A percentile compares a stretch with the other conserved stretches of the same genome.
Evolutionary conservation across 768 basidiomycete species (phyloP).

Genomic region (Suillus brevipes): DNA sequence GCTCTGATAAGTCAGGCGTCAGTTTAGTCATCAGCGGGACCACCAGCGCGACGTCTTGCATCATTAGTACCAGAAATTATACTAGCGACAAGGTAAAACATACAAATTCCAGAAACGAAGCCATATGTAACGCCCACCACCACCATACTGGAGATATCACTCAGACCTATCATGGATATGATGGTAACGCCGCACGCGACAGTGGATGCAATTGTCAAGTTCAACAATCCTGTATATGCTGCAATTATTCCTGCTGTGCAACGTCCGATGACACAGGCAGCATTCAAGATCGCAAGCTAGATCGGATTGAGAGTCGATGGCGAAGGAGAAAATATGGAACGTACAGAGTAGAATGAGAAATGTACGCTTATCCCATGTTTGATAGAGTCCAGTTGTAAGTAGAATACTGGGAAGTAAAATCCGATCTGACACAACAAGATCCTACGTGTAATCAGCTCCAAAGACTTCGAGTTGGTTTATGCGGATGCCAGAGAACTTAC

Average conservation of each 20-base stretch:
- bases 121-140: slow-evolving; percentile 48
- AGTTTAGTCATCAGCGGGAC: slow-evolving; percentile 46
- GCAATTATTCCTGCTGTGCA: slow-evolving; percentile 41
- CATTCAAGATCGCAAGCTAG: slow-evolving; percentile 56
- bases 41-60: slow-evolving; percentile 38
- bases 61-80: not conserved
- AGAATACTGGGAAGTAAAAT: slow-evolving; percentile 51
- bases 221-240: slow-evolving; percentile 43
- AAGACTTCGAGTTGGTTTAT: too few species aligned
- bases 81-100: slow-evolving; percentile 7
- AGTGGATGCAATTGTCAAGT: slow-evolving; percentile 40
- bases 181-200: slow-evolving; percentile 38
- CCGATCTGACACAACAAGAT: slow-evolving; percentile 17
- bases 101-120: slow-evolving; percentile 47
- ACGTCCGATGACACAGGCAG: slow-evolving; percentile 49
- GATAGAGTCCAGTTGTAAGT: slow-evolving; percentile 56
- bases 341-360: slow-evolving; percentile 57
- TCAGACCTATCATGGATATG: slow-evolving; percentile 45
- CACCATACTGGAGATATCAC: slow-evolving; percentile 38
- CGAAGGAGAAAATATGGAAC: slow-evolving; percentile 1
- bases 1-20: slow-evolving; percentile 47
- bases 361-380: slow-evolving; percentile 44
- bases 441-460: slow-evolving; percentile 8
- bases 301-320: not conserved
- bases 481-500: slow-evolving; percentile 9